Evolutionary conservation across 371 early-diverging fungal genomes (phyloP), one percentile per base, ranked within the genome.

Genomic region (Apophysomyces elegans): DNA sequence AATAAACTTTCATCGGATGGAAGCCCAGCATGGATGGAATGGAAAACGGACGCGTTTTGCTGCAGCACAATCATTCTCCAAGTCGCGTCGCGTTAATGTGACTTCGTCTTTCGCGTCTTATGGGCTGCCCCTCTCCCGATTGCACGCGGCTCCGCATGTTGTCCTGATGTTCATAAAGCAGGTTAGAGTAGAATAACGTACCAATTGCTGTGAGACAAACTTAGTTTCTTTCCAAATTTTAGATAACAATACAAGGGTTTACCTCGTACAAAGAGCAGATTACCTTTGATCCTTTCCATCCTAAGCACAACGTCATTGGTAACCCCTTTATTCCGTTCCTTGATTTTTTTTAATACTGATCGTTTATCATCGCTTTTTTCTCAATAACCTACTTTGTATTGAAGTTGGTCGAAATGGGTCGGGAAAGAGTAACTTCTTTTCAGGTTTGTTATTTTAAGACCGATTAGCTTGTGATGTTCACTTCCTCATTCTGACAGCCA

Each of bases 401-500:
- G 3, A 26, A 26, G 97, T 98, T n/a, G 99, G 99, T 41, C 87
- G 97, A 68, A 99, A 99, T 79, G 99, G 99, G 44, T 93, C 98
- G 7, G 99, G 99, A 32, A 99, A 99, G 81, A 95, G 96, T 78
- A 99, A 99, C 80, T 98, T 99, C 77, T 97, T 99, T 74, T 90
- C 96, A 74, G 90, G 90, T 88, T 45, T 16, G 46, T 45, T 79
- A 18, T 14, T 56, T 5, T n/a, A 13, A n/a, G 47, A 14, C 9
- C 32, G 12, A 26, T 21, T 37, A 14, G 21, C 11, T 58, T 58
- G 3, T 12, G 45, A 16, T 35, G 0, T 43, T 56, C 14, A 36
- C 43, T 14, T 21, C 47, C 14, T 1, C 12, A 35, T 21, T 7
- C 32, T 41, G n/a, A n/a, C 66, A 90, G 99, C 99, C 5, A 95